Evolutionary conservation across 1,139 yeast species (phyloP).

Genomic region (Taphrina sp.): DNA sequence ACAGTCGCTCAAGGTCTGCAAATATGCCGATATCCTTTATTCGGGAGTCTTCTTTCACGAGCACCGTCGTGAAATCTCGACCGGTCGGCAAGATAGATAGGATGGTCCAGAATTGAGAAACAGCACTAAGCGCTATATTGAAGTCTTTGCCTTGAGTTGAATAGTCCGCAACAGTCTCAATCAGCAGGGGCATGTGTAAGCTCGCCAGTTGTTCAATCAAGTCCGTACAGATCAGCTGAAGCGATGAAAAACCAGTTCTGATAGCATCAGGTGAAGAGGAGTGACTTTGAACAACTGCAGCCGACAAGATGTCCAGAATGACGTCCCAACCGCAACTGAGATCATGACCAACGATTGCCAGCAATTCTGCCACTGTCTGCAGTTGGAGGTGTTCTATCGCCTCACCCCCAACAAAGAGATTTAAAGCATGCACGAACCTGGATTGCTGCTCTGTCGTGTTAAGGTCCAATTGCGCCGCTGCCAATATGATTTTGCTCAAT

Average conservation of each 20-base stretch:
- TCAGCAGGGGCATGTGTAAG: conserved; percentile 11
- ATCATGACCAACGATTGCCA: conserved; percentile 16
- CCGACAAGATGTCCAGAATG: conserved; percentile 4
- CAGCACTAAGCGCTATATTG: conserved; percentile 30
- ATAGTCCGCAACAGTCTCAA: conserved; percentile 21
- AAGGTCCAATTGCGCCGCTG: neutral
- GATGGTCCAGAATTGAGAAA: conserved; percentile 31
- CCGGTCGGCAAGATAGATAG: conserved; percentile 11
- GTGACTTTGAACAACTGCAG: neutral
- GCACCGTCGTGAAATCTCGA: conserved; percentile 1
- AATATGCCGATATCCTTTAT: neutral
- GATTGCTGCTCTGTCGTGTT: conserved; percentile 1
- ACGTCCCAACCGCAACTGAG: conserved; percentile 18
- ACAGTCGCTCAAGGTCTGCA: conserved; percentile 5
- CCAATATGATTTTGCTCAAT: conserved; percentile 1
- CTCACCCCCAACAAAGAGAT: neutral
- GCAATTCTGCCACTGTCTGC: conserved; percentile 8
- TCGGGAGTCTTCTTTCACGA: neutral
- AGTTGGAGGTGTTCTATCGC: conserved; percentile 2
- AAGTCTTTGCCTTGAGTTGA: conserved; percentile 24
- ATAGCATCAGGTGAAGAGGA: conserved; percentile 7
- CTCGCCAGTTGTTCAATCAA: conserved; percentile 3
- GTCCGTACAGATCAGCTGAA: conserved; percentile 32
- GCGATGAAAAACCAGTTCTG: conserved; percentile 29
- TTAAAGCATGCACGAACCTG: conserved; percentile 14